phyloP scores from a whole-genome alignment of 768 basidiomycete species.

The Chlorophyllum brunneum region DNA sequence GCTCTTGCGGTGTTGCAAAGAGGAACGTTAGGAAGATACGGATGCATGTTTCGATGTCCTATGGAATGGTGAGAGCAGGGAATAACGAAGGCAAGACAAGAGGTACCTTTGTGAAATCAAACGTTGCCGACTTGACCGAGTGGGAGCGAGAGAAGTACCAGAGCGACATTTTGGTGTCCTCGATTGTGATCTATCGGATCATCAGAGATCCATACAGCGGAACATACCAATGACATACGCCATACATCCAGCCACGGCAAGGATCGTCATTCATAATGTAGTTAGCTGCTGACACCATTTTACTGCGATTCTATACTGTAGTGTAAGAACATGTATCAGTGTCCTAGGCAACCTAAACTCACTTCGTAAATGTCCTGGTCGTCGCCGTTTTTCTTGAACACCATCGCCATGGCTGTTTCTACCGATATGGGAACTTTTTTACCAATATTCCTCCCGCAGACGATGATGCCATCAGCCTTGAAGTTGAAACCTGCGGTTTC shows the following conservation, averaged over 20 bases:
- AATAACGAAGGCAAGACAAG: background rate
- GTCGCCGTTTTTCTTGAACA: too few relatives aligned
- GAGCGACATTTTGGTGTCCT: background rate
- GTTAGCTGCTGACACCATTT: too few relatives aligned
- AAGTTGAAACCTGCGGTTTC: too few relatives aligned
- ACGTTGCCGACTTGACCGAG: conserved; percentile 3
- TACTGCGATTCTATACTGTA: too few relatives aligned
- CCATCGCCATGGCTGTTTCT: too few relatives aligned
- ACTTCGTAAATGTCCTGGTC: background rate
- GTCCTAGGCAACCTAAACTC: too few relatives aligned
- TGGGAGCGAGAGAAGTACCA: conserved; percentile 13
- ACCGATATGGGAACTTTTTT: too few relatives aligned
- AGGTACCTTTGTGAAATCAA: background rate
- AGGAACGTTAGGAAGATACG: conserved; percentile 4
- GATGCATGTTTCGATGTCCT: conserved; percentile 4
- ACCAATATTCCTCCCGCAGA: too few relatives aligned
- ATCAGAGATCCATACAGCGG: background rate
- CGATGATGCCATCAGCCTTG: too few relatives aligned
- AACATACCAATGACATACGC: background rate
- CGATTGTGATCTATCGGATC: conserved; percentile 7
- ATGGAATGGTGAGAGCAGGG: background rate
- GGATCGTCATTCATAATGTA: background rate
- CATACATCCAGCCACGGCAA: background rate
- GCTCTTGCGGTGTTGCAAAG: conserved; percentile 2
- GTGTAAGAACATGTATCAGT: too few relatives aligned